phyloP scores from a whole-genome alignment of 352 stramenopile species.

The Phytophthora sp. region DNA sequence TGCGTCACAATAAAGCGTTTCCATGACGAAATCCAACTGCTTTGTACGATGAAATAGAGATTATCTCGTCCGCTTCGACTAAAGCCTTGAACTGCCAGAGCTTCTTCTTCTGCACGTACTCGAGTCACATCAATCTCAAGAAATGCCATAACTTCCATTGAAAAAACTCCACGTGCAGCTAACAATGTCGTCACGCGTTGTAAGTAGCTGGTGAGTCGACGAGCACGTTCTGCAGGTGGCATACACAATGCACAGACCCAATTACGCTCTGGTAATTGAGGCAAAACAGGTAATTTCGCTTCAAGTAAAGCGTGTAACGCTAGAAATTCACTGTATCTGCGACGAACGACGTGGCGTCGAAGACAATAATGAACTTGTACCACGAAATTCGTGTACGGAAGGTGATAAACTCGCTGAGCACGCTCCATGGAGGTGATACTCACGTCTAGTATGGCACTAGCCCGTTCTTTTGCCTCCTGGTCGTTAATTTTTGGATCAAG shows the following conservation, averaged over 20 bases:
- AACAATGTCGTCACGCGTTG: constrained; percentile 59
- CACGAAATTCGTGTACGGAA: constrained; percentile 82
- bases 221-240: constrained; percentile 40
- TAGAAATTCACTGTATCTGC: constrained; percentile 70
- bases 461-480: constrained; percentile 40
- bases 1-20: constrained; percentile 44
- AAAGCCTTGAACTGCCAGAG: constrained; percentile 49
- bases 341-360: constrained; percentile 67
- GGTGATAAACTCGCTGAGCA: constrained; percentile 50
- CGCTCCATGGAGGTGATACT: constrained; percentile 67
- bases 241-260: constrained; percentile 55
- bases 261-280: constrained; percentile 50
- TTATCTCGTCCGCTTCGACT: constrained; percentile 26
- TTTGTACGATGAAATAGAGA: constrained; percentile 48
- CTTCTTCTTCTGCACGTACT: constrained; percentile 68
- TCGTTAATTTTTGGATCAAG: constrained; percentile 35
- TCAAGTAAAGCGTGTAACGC: constrained; percentile 50
- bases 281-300: constrained; percentile 56
- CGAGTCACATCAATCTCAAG: constrained; percentile 62
- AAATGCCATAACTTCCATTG: constrained; percentile 72
- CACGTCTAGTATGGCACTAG: constrained; percentile 69
- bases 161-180: constrained; percentile 59
- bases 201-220: constrained; percentile 51
- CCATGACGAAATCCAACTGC: constrained; percentile 53
- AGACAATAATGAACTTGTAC: constrained; percentile 77